These are phyloP conservation scores for Cordyceps fumosorosea DNA, from an alignment of 2,329 filamentous ascomycete genomes.

Conservation along the genomic window DNA sequence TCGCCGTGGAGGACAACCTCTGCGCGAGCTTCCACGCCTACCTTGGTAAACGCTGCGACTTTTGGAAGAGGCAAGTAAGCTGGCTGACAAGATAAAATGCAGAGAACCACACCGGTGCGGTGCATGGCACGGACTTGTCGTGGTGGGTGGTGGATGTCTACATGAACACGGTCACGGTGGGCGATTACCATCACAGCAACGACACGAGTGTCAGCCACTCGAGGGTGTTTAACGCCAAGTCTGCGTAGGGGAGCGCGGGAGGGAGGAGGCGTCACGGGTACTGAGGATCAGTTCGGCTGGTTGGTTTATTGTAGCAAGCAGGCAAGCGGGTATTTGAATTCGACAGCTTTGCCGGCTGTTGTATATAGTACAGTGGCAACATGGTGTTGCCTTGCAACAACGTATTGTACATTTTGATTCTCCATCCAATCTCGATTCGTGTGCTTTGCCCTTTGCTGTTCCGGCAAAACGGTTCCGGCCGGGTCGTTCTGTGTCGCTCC, in stretches of 20 bases:
- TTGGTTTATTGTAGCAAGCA: neutral
- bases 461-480: neutral
- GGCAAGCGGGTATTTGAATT: constrained; percentile 6
- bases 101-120: neutral
- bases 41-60: neutral
- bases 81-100: too few relatives aligned
- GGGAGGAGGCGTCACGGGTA: too few relatives aligned
- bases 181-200: neutral
- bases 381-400: neutral
- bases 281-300: too few relatives aligned
- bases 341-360: neutral
- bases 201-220: neutral
- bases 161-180: neutral
- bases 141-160: constrained; percentile 1
- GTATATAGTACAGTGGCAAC: constrained; percentile 8
- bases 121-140: neutral
- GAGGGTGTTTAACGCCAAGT: neutral
- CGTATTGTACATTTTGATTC: neutral
- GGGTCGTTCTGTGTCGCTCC: neutral
- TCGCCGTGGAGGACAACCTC: neutral
- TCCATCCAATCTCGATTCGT: neutral
- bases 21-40: neutral
- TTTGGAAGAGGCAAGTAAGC: neutral
- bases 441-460: neutral
- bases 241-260: neutral